Base-by-base conservation (phyloP, 1,284 basidiomycete species). In the Ceraceosorus guamensis region DNA sequence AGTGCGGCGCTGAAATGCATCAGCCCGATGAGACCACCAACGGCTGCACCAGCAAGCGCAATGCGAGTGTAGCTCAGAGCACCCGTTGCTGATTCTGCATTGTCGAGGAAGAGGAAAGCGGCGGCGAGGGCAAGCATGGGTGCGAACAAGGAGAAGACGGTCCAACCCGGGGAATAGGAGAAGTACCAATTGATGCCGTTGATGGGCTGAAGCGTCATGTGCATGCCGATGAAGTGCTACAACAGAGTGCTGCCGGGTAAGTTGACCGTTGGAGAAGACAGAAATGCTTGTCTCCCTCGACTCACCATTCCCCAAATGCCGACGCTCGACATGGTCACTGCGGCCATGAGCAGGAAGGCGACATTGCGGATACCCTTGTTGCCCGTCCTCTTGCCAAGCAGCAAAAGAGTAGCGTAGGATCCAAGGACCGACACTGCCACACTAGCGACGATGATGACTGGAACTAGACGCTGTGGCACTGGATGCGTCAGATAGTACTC, bases 21-120 rank as follows among this genome's bases (percentile, higher is more conserved):
- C 45, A 79, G 69, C 63, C 71, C 68, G 88, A 91, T 78, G 84
- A 89, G 59, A 82, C 88, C 49, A 79, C 85, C 65, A 85, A 91
- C 77, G 83, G 91, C 77, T 78, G 87, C 48, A 82, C 89, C 63
- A 82, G 86, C 60, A 79, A 78, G 59, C 44, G 72, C 46, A 53
- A 78, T 76, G 54, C 79, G 75, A 70, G 75, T 76, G 39, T 41
- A 41, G 39, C 39, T 41, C 39, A 41, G 3, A 11, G 39, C 39
- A 3, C 39, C 39, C 39, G 39, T 11, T 16, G 10, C 16, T 11
- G 11, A 11, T 16, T 41, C 62, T 55, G 78, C 77, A 14, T 75
- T 70, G 32, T 79, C 79, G 53, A 80, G 67, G 63, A 80, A 76
- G 72, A 79, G 74, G 67, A 81, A 81, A 8, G 79, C 78, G 46